These are phyloP conservation scores for Haematococcus sp. DNA, from an alignment of 139 green algal species.

Conservation along the genomic window DNA sequence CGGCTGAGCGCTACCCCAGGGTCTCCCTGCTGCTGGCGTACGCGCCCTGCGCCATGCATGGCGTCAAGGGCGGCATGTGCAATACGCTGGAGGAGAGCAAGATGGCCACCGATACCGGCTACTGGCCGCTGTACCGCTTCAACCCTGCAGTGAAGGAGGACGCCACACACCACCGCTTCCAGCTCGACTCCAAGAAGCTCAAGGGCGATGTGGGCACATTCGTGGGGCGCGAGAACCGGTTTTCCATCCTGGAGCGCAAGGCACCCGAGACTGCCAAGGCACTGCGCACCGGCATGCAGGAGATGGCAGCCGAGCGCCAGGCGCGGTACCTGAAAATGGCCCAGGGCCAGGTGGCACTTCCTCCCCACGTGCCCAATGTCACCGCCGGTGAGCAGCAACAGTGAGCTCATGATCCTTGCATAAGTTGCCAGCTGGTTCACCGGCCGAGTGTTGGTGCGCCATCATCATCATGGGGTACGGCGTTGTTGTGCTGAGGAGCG, in stretches of 20 bases:
- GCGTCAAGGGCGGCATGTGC: constrained; percentile 43
- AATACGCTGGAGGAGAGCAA: constrained; percentile 32
- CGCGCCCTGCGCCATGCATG: constrained; percentile 49
- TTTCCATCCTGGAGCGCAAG: constrained; percentile 32
- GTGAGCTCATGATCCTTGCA: too few relatives aligned
- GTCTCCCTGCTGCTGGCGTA: constrained; percentile 52
- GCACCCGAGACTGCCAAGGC: constrained; percentile 18
- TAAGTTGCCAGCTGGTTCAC: too few relatives aligned
- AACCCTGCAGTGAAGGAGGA: constrained; percentile 30
- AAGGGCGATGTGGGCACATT: constrained; percentile 49
- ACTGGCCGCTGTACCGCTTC: constrained; percentile 56
- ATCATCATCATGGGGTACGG: too few relatives aligned
- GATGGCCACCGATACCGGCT: constrained; percentile 40
- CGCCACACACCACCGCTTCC: constrained; percentile 23
- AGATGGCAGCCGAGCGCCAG: too few relatives aligned
- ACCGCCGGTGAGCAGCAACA: too few relatives aligned
- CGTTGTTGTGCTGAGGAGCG: too few relatives aligned
- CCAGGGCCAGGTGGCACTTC: too few relatives aligned
- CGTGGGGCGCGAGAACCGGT: constrained; percentile 48
- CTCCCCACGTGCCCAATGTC: too few relatives aligned
- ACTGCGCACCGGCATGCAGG: too few relatives aligned
- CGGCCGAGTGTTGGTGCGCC: too few relatives aligned
- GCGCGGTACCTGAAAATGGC: too few relatives aligned
- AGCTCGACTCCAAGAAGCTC: constrained; percentile 55
- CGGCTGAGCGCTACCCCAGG: constrained; percentile 45